Evolutionary conservation across 441 rosid genomes (phyloP).

Genomic region (Erodium chrysanthum): DNA sequence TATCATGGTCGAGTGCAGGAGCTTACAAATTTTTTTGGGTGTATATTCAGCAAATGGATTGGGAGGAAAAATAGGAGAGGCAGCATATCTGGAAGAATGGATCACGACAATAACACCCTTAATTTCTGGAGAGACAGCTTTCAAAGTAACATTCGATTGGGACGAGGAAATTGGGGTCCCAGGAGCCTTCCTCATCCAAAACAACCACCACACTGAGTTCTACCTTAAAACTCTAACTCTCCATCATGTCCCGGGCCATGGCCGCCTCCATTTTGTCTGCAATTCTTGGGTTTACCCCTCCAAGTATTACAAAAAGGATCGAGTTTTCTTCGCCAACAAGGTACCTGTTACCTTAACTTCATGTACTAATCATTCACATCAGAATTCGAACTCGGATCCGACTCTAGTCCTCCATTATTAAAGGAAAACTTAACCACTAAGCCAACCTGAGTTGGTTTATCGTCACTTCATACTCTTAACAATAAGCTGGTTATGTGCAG

Average conservation of each 20-base stretch:
- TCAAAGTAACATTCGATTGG: constrained; percentile 47
- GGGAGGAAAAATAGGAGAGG: constrained; percentile 29
- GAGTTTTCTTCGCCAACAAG: constrained; percentile 49
- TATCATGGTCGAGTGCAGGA: no score
- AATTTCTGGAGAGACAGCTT: constrained; percentile 55
- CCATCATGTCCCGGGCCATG: constrained; percentile 18
- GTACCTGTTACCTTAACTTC: constrained; percentile 13
- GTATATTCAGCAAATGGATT: not conserved
- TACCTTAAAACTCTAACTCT: constrained; percentile 45
- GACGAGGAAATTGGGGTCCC: constrained; percentile 42
- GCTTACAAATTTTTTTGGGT: no score
- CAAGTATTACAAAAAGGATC: constrained; percentile 26
- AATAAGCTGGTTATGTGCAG: constrained; percentile 14
- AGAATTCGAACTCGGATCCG: no score
- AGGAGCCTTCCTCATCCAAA: constrained; percentile 39
- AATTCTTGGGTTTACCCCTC: constrained; percentile 64
- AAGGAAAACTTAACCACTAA: no score
- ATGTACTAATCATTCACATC: no score
- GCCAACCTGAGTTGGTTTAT: no score
- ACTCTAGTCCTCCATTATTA: no score
- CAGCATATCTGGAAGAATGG: constrained; percentile 59
- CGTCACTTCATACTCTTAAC: no score
- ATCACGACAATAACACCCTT: constrained; percentile 31
- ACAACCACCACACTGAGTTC: constrained; percentile 38
- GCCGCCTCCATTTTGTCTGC: constrained; percentile 43